These are phyloP conservation scores for Sporothrix euskadiensis DNA, from an alignment of 2,329 filamentous ascomycete species.

Conservation along the genomic window DNA sequence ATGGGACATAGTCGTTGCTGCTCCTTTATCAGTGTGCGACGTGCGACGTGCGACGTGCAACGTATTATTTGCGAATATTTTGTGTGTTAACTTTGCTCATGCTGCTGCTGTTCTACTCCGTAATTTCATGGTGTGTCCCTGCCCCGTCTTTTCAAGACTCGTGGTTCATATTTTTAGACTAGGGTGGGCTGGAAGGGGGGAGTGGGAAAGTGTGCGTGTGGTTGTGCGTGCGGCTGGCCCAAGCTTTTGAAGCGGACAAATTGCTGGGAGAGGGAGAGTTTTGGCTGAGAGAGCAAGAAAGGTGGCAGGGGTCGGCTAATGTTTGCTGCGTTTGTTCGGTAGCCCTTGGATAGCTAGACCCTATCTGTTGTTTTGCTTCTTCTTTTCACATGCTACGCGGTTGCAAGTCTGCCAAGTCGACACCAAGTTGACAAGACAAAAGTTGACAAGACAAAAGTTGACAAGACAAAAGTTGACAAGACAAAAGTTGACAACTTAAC, in stretches of 20 bases:
- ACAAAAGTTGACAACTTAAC: slow-evolving; percentile 1
- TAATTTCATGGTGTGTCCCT: background rate
- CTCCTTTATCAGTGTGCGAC: background rate
- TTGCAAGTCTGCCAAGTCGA: background rate
- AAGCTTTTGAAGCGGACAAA: background rate
- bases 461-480: background rate
- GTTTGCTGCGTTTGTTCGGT: slow-evolving; percentile 24
- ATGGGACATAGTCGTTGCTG: background rate
- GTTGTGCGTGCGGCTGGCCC: slow-evolving; percentile 7
- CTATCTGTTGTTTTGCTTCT: background rate
- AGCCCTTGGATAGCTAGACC: background rate
- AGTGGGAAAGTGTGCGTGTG: background rate
- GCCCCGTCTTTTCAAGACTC: background rate
- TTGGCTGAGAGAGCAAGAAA: background rate
- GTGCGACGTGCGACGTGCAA: background rate
- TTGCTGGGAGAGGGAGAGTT: background rate
- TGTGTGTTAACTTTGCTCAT: background rate
- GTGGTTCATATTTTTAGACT: slow-evolving; percentile 23
- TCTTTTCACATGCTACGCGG: background rate
- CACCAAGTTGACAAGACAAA: too few relatives aligned
- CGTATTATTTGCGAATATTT: background rate
- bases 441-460: background rate
- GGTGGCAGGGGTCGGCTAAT: slow-evolving; percentile 25
- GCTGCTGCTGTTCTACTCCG: too few relatives aligned
- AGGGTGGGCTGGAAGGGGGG: background rate